phyloP scores from a whole-genome alignment of 2,329 filamentous ascomycete genomes.

The Chaetoscypha palmicola region DNA sequence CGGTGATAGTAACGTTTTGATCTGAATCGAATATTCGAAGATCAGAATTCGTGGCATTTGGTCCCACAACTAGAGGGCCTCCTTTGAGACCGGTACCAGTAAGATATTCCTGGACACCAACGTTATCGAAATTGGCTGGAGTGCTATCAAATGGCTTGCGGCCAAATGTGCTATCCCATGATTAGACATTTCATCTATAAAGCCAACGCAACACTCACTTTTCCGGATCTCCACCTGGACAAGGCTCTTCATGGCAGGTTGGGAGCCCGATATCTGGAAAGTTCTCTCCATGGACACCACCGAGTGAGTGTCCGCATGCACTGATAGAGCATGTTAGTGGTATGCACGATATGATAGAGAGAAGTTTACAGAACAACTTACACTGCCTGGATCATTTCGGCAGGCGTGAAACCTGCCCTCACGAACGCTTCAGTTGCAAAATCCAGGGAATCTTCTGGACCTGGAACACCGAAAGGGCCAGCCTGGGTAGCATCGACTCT shows the following conservation, averaged over 20 bases:
- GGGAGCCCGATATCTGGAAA: conserved; percentile 9
- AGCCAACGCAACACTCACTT: neutral
- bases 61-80: conserved; percentile 14
- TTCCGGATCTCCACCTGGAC: neutral
- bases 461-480: conserved; percentile 44
- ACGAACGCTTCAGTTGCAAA: conserved; percentile 47
- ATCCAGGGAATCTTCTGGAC: conserved; percentile 44
- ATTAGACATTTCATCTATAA: neutral
- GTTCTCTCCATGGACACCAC: conserved; percentile 7
- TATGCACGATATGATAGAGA: too few relatives aligned
- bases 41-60: conserved; percentile 12
- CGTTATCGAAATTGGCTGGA: conserved; percentile 12
- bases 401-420: conserved; percentile 46
- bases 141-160: conserved; percentile 13
- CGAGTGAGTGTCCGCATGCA: conserved; percentile 13
- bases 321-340: conserved; percentile 23
- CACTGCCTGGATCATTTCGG: conserved; percentile 47
- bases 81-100: conserved; percentile 10
- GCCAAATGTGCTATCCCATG: neutral
- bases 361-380: conserved; percentile 30
- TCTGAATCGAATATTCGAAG: conserved; percentile 15
- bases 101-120: conserved; percentile 14
- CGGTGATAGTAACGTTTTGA: conserved; percentile 16
- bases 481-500: conserved; percentile 43
- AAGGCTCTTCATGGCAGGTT: neutral